Evolutionary conservation across 257 asterid genomes (phyloP).

Genomic region (Jacaranda mimosifolia): DNA sequence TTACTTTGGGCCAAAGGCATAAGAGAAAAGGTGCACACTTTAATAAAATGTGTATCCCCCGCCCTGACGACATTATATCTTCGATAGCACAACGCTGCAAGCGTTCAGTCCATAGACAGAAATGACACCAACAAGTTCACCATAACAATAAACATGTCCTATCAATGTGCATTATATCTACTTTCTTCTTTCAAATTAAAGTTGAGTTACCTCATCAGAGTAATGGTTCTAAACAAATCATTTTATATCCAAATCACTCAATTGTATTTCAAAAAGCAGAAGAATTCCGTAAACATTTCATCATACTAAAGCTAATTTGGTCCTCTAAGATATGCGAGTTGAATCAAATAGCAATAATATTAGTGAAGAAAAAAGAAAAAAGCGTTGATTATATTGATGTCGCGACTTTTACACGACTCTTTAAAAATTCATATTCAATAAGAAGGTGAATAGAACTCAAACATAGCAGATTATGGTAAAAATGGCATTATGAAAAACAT

Average conservation of each 20-base stretch:
- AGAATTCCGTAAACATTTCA: not conserved
- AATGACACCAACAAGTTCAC: slow-evolving; percentile 8
- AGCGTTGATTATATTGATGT: not conserved
- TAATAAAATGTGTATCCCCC: not conserved
- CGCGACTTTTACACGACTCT: not conserved
- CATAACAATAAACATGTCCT: not conserved
- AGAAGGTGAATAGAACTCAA: not conserved
- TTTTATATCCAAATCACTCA: slow-evolving; percentile 4
- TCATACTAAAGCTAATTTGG: not conserved
- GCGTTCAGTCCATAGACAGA: not conserved
- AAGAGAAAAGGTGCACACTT: slow-evolving; percentile 1
- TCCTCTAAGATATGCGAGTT: not conserved
- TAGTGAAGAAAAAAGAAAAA: not conserved
- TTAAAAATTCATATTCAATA: not conserved
- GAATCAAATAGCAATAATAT: not conserved
- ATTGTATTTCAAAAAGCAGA: not conserved
- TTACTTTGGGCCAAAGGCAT: slow-evolving; percentile 14
- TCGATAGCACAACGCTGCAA: not conserved
- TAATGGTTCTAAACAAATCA: not conserved
- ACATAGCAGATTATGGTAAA: not conserved
- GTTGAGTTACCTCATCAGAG: slow-evolving; percentile 3
- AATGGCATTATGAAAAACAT: not conserved
- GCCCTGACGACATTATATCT: not conserved
- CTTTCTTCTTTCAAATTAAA: not conserved
- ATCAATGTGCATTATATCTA: not conserved